Evolutionary conservation across 2,329 filamentous ascomycete genomes (phyloP).

Genomic region (Phyllosticta ampelicida): DNA sequence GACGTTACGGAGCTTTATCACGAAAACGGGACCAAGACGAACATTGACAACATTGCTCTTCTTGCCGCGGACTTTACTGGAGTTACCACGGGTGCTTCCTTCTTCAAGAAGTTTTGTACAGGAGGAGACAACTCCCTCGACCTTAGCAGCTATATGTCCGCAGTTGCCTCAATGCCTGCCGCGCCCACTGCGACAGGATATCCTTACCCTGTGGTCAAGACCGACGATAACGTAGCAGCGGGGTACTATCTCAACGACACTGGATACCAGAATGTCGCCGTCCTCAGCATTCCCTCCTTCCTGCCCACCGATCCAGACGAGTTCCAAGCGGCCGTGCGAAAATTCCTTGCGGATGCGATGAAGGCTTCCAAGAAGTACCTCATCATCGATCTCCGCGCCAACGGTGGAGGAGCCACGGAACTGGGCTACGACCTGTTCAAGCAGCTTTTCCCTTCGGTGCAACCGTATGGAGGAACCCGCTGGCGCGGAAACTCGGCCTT

Average conservation of each 20-base stretch:
- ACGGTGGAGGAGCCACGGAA: conserved; percentile 44
- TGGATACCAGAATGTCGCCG: conserved; percentile 34
- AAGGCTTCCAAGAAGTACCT: conserved; percentile 46
- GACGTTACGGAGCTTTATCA: conserved; percentile 26
- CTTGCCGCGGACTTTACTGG: conserved; percentile 23
- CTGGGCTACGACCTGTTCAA: conserved; percentile 38
- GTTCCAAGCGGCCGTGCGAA: conserved; percentile 30
- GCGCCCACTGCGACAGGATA: conserved; percentile 25
- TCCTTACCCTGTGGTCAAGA: conserved; percentile 28
- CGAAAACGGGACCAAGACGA: conserved; percentile 25
- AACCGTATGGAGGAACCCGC: conserved; percentile 36
- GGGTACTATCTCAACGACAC: conserved; percentile 36
- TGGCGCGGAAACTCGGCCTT: conserved; percentile 35
- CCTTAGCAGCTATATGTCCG: conserved; percentile 8
- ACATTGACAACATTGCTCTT: conserved; percentile 23
- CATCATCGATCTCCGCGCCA: conserved; percentile 52
- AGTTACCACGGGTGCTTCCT: conserved; percentile 28
- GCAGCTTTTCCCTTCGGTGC: conserved; percentile 40
- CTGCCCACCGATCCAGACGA: conserved; percentile 17
- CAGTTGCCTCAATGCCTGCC: conserved; percentile 13
- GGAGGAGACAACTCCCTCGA: conserved; percentile 16
- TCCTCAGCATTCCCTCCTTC: conserved; percentile 37
- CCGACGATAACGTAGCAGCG: conserved; percentile 27
- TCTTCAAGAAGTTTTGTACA: conserved; percentile 31
- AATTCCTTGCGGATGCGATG: conserved; percentile 39